Evolutionary conservation across 306 rosid species (phyloP), one percentile per base, ranked within the genome.

Genomic region (Lathyrus sativus): DNA sequence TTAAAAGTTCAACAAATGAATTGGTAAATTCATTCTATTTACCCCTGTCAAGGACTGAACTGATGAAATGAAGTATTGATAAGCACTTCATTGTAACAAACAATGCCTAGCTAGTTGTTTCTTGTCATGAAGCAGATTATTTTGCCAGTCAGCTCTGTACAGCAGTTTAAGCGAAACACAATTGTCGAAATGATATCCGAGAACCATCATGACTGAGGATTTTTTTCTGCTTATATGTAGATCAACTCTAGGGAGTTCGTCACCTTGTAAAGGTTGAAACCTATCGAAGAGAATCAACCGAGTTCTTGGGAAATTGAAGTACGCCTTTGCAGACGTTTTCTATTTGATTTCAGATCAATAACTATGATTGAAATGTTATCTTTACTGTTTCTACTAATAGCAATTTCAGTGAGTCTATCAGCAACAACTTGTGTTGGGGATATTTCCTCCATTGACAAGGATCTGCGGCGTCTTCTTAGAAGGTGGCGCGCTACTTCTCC

Each of bases 311-410:
- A 67, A 24, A 57, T 12, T 55, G 28, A 65, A 37, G 74, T 62
- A 74, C 76, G 86, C 85, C 86, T 79, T 71, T 64, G 96, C 42
- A 73, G 85, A 71, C 82, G 85, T 78, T 74, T 85, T 80, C 80
- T 76, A 80, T 80, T 89, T 19, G 91, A 63, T 85, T 82, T 89
- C 57, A 89, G 86, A 82, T 89, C 96, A 71, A 89, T 85, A 33
- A 89, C 93, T 50, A 89, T 70, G 65, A 89, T 71, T 38, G 96
- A 89, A 61, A 89, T 87, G 89, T 89, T 89, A 62, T 89, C 96
- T 3, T 50, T 76, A 64, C 93, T 89, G 39, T 85, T 80, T 78
- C 89, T 87, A 78, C 84, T 86, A 62, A 48, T 72, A 3, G 96
- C 93, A n/a, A 87, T 81, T 67, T 89, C 91, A 42, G 83, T 85